Conservation (phyloP, 345 rosid species). For the Eucalyptus regnans region DNA sequence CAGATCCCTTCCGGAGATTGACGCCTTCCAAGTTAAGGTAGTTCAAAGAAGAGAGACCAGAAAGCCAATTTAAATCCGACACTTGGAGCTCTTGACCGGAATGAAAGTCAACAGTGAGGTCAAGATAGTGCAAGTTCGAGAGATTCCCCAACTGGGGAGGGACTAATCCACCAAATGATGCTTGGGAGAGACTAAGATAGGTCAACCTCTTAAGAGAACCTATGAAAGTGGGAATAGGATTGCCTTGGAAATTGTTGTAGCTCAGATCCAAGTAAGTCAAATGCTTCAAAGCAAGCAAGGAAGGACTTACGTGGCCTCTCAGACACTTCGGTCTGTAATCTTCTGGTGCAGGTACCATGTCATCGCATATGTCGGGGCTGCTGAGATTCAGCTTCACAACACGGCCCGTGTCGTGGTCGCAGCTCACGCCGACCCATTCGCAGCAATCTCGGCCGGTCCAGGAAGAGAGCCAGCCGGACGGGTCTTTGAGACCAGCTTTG, state of each 20-base stretch:
- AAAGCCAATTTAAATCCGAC: constrained; percentile 6
- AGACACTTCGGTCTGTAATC: neutral
- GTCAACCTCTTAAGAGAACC: constrained; percentile 5
- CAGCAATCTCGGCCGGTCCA: constrained; percentile 12
- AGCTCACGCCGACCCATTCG: constrained; percentile 13
- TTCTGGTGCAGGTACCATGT: neutral
- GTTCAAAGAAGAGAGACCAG: constrained; percentile 4
- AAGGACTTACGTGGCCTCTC: constrained; percentile 3
- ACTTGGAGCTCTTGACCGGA: neutral
- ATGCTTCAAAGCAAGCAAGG: constrained; percentile 3
- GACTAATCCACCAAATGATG: constrained; percentile 2
- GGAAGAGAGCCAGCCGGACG: neutral
- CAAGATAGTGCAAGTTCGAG: constrained; percentile 8
- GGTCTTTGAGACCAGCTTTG: constrained; percentile 6
- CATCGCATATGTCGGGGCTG: neutral
- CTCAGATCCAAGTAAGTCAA: constrained; percentile 9
- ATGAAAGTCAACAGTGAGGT: neutral
- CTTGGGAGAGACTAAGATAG: constrained; percentile 11
- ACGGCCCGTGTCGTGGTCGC: neutral
- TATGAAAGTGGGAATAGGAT: constrained; percentile 4
- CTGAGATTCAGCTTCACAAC: constrained; percentile 5
- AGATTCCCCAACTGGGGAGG: constrained; percentile 14
- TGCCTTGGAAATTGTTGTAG: constrained; percentile 3
- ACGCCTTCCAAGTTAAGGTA: constrained; percentile 1
- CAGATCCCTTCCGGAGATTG: neutral